phyloP scores from a whole-genome alignment of 2,329 filamentous ascomycete genomes.

The Lomentospora prolificans region DNA sequence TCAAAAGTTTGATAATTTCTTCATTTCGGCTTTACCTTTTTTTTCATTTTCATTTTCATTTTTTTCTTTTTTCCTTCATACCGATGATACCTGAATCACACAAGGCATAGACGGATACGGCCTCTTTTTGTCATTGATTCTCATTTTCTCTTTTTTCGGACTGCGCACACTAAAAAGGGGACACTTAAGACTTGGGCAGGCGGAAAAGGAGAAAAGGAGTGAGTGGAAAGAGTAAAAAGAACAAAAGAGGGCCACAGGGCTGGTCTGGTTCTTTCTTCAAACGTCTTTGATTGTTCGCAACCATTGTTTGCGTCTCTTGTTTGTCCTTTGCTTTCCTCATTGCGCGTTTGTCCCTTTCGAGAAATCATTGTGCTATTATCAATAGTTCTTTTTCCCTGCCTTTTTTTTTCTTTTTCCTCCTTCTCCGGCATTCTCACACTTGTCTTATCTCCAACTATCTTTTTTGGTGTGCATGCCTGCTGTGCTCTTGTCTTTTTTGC shows the following conservation, averaged over 20 bases:
- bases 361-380: neutral
- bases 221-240: neutral
- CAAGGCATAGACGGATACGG: conserved; percentile 6
- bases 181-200: neutral
- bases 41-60: too few species aligned
- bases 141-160: conserved; percentile 19
- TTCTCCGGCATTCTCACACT: conserved; percentile 19
- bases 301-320: neutral
- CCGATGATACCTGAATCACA: conserved; percentile 8
- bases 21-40: conserved; percentile 12
- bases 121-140: conserved; percentile 9
- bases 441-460: conserved; percentile 16
- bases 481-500: neutral
- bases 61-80: neutral
- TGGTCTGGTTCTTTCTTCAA: neutral
- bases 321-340: neutral
- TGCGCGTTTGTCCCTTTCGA: neutral
- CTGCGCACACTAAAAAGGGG: too few species aligned
- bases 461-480: neutral
- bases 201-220: neutral
- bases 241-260: neutral
- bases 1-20: conserved; percentile 9
- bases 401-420: neutral
- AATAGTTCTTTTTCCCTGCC: neutral
- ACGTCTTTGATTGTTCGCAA: too few species aligned